Base-by-base conservation (phyloP, 805 yeast species). In the Candida oleophila region DNA sequence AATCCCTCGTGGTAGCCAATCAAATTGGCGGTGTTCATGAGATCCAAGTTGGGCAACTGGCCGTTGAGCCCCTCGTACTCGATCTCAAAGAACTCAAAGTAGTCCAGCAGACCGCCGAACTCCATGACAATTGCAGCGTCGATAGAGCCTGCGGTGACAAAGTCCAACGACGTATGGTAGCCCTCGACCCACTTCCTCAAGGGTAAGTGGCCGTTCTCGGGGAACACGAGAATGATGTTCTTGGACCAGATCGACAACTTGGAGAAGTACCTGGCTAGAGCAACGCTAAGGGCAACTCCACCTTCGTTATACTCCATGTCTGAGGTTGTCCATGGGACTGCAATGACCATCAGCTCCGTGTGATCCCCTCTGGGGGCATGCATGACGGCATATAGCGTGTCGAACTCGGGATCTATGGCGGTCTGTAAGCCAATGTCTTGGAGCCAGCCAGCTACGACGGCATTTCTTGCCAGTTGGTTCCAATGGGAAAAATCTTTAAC, bases 321-420 rank as follows among this genome's bases (percentile, higher is more conserved):
- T 4, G 81, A 66, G 45, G 87, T 88, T 42, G 59, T 64, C 92
- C 96, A 94, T 0, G 98, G 97, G 5, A 94, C 89, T 7, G 84
- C 87, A 39, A 94, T 64, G 1, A 91, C 95, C 80, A 94, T 85
- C 0, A 97, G 89, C 65, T 94, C 99, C 1, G 98, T 90, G 49
- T 91, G 94, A 57, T 92, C 98, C 22, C 97, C 97, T 51, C 96
- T 73, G 7, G 98, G 96, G 0, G 96, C 94, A 60, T 89, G 96
- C 66, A 87, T 76, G 3, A 91, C 80, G 0, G 89, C 96, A 62
- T 92, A 94, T 33, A 88, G 69, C 0, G 73, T 71, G 44, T 62
- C 65, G 11, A 25, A 25, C 39, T 77, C 77, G 3, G 63, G 56
- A 45, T 74, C 73, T 16, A 68, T 57, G 12, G 68, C 52, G 2